Evolutionary conservation across 768 basidiomycete species (phyloP).

Genomic region (Royoungia palumana): DNA sequence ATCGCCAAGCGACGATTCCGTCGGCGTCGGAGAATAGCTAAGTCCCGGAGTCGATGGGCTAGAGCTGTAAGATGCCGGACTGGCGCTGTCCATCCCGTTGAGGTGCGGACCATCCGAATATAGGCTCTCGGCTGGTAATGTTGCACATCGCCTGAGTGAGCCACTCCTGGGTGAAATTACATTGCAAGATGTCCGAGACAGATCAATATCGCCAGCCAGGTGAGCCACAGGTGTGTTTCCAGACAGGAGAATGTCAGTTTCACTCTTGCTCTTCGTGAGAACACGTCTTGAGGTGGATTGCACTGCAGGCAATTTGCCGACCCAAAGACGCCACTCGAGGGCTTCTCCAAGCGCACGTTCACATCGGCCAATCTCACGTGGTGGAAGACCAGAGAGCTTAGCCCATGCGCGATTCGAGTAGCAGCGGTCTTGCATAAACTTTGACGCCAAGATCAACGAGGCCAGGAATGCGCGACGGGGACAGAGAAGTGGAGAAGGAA

Average conservation of each 20-base stretch:
- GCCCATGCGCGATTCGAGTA: conserved; percentile 96
- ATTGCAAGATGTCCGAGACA: background rate
- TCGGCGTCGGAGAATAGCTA: conserved; percentile 57
- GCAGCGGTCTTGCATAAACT: conserved; percentile 90
- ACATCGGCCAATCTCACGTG: conserved; percentile 82
- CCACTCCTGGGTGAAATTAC: conserved; percentile 10
- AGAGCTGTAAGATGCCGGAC: conserved; percentile 26
- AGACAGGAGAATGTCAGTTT: conserved; percentile 33
- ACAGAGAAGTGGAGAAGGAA: conserved; percentile 83
- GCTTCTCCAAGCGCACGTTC: conserved; percentile 86
- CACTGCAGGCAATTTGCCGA: conserved; percentile 60
- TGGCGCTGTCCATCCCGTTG: conserved; percentile 7
- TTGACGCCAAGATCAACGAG: conserved; percentile 83
- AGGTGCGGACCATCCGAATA: conserved; percentile 12
- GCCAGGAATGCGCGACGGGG: conserved; percentile 88
- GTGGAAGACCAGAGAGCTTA: conserved; percentile 83
- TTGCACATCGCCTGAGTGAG: conserved; percentile 40
- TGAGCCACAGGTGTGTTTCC: conserved; percentile 1
- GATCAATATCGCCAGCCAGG: conserved; percentile 1
- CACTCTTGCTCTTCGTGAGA: conserved; percentile 52
- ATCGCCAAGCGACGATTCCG: conserved; percentile 54
- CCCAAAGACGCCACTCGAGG: conserved; percentile 90
- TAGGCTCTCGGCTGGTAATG: conserved; percentile 38
- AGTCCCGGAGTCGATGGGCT: conserved; percentile 57
- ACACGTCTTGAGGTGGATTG: conserved; percentile 35